phyloP scores from a whole-genome alignment of 2,329 filamentous ascomycete genomes.

The Xylaria sp. region DNA sequence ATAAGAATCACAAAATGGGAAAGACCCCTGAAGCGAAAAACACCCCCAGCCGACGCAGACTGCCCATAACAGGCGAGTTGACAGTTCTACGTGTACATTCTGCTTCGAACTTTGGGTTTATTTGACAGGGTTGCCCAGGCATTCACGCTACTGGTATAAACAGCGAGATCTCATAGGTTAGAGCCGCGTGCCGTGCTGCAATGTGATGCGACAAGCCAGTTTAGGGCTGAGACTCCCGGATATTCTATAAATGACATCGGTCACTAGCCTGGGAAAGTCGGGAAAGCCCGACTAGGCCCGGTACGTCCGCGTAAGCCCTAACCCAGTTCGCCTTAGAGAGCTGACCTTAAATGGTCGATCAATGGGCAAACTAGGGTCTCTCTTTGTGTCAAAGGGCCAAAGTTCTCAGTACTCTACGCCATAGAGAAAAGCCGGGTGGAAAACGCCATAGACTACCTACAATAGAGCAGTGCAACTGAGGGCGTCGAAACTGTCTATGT shows the following conservation, averaged over 20 bases:
- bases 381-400: neutral
- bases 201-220: neutral
- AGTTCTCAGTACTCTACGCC: neutral
- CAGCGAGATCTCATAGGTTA: slow-evolving; percentile 2
- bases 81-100: slow-evolving; percentile 2
- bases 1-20: neutral
- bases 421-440: neutral
- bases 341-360: neutral
- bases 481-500: no score
- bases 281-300: slow-evolving; percentile 1
- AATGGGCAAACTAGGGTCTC: neutral
- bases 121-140: neutral
- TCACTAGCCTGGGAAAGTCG: neutral
- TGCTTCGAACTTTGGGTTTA: neutral
- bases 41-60: neutral
- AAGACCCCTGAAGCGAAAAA: slow-evolving; percentile 2
- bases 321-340: neutral
- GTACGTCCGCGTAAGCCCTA: slow-evolving; percentile 6
- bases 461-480: no score
- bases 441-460: neutral
- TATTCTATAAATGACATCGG: slow-evolving; percentile 19
- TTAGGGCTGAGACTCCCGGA: slow-evolving; percentile 13
- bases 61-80: neutral
- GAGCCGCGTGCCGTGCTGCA: neutral
- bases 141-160: neutral